Percentiles rank a stretch among this genome's conserved stretches.
Conservation (phyloP, 139 green algal genomes). For the Mychonastes homosphaera region DNA sequence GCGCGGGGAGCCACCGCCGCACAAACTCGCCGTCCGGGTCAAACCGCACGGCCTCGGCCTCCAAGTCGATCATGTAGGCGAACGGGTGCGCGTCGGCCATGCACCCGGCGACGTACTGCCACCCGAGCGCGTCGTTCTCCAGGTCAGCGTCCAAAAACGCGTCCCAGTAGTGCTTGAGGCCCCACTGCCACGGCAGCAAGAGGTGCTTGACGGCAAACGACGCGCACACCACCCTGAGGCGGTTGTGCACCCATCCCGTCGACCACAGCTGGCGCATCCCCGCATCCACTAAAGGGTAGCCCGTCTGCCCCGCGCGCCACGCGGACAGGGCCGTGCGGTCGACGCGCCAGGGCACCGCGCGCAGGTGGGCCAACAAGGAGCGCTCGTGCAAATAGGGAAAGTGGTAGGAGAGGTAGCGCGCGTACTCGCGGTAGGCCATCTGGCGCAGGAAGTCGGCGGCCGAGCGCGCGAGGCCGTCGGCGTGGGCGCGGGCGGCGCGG, state of each 20-base stretch:
- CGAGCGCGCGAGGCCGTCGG: no score
- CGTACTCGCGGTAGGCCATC: conserved; percentile 83
- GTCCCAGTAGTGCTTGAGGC: conserved; percentile 93
- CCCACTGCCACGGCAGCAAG: conserved; percentile 88
- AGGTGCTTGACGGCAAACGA: conserved; percentile 87
- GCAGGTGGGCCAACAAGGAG: conserved; percentile 78
- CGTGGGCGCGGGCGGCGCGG: no score
- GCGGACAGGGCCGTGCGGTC: conserved; percentile 73
- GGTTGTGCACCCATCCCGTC: conserved; percentile 79
- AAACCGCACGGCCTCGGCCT: conserved; percentile 35
- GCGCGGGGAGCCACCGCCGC: conserved; percentile 75
- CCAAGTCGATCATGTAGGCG: conserved; percentile 64
- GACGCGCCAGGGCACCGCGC: conserved; percentile 69
- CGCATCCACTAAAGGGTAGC: conserved; percentile 79
- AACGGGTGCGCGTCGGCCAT: conserved; percentile 72
- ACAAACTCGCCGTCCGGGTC: conserved; percentile 85
- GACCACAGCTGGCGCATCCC: conserved; percentile 81
- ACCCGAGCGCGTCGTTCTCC: conserved; percentile 66
- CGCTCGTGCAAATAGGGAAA: conserved; percentile 92
- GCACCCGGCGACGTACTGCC: conserved; percentile 65
- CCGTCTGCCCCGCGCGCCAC: conserved; percentile 71
- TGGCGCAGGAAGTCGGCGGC: conserved; percentile 75
- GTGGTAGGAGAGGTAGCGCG: conserved; percentile 86
- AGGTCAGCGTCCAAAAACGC: conserved; percentile 35
- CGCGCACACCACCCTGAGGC: conserved; percentile 58